A percentile compares a stretch with the other conserved stretches of the same genome.
These are phyloP conservation scores for Tricholoma saponaceum DNA, from an alignment of 768 basidiomycete genomes.

Conservation along the genomic window DNA sequence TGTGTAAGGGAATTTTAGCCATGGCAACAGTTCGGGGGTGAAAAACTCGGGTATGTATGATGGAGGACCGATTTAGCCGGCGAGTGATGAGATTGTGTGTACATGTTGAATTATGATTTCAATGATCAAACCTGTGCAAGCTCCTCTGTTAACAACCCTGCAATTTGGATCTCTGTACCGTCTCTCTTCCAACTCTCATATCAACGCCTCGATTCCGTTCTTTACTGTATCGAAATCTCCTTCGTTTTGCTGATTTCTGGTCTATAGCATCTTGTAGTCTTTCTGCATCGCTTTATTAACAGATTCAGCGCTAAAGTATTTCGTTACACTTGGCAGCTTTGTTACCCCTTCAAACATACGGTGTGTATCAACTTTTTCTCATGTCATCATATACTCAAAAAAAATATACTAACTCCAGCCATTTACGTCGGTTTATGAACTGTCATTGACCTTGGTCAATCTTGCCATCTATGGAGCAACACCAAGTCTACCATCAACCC, in stretches of 20 bases:
- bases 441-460: neutral
- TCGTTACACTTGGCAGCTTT: neutral
- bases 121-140: neutral
- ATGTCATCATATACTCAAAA: neutral
- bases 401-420: neutral
- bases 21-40: neutral
- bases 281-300: neutral
- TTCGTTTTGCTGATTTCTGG: neutral
- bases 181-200: neutral
- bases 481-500: constrained; percentile 14
- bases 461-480: constrained; percentile 13
- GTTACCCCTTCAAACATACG: neutral
- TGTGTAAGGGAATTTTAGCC: neutral
- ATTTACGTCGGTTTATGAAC: neutral
- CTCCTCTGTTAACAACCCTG: neutral
- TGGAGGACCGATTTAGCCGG: neutral
- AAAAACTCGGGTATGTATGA: neutral
- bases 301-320: neutral
- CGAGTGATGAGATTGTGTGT: neutral
- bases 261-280: too few species aligned
- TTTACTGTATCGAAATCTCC: neutral
- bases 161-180: neutral
- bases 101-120: neutral
- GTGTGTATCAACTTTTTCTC: neutral
- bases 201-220: neutral